Base-by-base conservation (phyloP, 2,329 filamentous ascomycete genomes). In the Aspergillus brunneoviolaceus region DNA sequence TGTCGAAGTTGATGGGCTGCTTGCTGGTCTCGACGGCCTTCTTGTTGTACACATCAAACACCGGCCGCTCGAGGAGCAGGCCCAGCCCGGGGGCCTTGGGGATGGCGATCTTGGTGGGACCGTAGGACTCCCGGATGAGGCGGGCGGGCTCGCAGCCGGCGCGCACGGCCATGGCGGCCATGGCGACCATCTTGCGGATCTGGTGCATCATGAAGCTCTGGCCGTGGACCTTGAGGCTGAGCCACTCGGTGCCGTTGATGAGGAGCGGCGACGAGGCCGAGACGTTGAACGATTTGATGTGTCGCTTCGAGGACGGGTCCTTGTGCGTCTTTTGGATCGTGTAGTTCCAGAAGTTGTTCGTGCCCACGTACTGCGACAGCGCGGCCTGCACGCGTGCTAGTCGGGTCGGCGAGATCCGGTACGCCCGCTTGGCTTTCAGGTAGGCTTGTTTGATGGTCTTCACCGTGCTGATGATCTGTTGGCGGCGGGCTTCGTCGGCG, bases 161-260 rank as follows among this genome's bases (percentile, higher is more conserved):
- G 42, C 95, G 88, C 6, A 96, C 89, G 5, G 94, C 82, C 61
- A 99, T 82, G 35, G 91, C 87, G 9, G 87, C 91, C 89, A 99
- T 92, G 59, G 91, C 92, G 16, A 99, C 91, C 95, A 99, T 98
- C 79, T 98, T 99, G 71, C 95, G 89, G 76, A 99, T 99, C 80
- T 99, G 95, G 77, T 99, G 95, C 95, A 99, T 99, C 95, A 99
- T 99, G 83, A 99, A 99, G 72, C 89, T 94, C 77, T 99, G 95
- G 0, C 95, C 95, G 76, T 99, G 95, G 25, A 99, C 93, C 74
- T 96, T 96, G 66, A 98, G 82, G 49, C 90, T 95, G 4, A 99
- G 82, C 95, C 95, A 99, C 80, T 99, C 90, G 1, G 92, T 97
- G 72, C 94, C 88, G 74, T 91, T 87, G 76, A 96, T 96, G 71